These are phyloP conservation scores for Coriaria nepalensis DNA, from an alignment of 306 rosid genomes.

Conservation along the genomic window DNA sequence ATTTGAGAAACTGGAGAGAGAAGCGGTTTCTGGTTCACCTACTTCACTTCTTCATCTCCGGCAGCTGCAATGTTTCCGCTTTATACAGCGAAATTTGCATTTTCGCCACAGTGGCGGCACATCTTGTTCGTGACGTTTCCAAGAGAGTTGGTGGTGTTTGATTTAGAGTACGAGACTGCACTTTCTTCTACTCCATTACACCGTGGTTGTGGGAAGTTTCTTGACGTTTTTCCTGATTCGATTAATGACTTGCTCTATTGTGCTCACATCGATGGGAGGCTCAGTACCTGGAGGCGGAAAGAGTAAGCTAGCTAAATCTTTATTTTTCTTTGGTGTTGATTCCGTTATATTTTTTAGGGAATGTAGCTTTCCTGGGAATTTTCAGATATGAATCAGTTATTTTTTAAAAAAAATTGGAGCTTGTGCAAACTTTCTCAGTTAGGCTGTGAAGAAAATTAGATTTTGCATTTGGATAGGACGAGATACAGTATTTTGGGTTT, in stretches of 20 bases:
- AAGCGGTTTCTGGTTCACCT: constrained; percentile 15
- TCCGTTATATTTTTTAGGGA: too few relatives aligned
- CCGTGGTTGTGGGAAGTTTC: constrained; percentile 81
- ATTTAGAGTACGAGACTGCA: constrained; percentile 66
- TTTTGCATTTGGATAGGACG: too few relatives aligned
- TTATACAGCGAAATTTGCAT: constrained; percentile 38
- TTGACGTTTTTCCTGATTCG: constrained; percentile 80
- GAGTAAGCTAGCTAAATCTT: constrained; percentile 43
- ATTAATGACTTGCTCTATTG: constrained; percentile 64
- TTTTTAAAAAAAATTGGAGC: too few relatives aligned
- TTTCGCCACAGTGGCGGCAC: constrained; percentile 76
- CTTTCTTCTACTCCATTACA: constrained; percentile 53
- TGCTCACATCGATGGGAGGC: constrained; percentile 82
- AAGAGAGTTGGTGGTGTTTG: constrained; percentile 75
- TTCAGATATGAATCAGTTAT: too few relatives aligned
- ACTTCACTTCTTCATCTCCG: constrained; percentile 23
- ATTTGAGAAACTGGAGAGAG: constrained; percentile 61
- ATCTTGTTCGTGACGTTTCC: constrained; percentile 73
- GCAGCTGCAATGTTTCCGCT: constrained; percentile 56
- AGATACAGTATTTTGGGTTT: too few relatives aligned
- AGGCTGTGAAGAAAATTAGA: too few relatives aligned
- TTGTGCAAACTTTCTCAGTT: too few relatives aligned
- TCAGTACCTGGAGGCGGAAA: constrained; percentile 89
- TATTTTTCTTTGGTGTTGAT: too few relatives aligned
- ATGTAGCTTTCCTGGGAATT: too few relatives aligned